phyloP scores from a whole-genome alignment of 257 asterid genomes.

The Dorcoceras hygrometricum region DNA sequence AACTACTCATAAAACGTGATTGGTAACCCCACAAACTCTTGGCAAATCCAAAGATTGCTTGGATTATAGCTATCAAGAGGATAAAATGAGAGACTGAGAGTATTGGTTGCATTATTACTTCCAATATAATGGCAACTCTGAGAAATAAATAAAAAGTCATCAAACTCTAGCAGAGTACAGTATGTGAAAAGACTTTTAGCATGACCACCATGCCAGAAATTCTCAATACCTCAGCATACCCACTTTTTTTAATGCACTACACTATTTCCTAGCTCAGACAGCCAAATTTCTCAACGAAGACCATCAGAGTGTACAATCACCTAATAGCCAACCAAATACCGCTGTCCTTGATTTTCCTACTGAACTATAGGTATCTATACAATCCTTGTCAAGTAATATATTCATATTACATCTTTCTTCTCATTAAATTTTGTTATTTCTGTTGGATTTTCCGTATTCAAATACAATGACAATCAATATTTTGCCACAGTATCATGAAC shows the following conservation, averaged over 20 bases:
- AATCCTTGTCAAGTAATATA: not conserved
- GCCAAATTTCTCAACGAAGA: not conserved
- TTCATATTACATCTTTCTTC: slow-evolving; percentile 2
- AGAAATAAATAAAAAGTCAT: not conserved
- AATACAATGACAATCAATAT: not conserved
- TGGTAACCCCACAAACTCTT: not conserved
- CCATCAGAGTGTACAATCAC: not conserved
- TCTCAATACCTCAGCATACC: not conserved
- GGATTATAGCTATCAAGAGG: not conserved
- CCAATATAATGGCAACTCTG: not conserved
- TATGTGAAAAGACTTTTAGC: not conserved
- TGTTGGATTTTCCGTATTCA: not conserved
- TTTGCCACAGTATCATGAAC: not conserved
- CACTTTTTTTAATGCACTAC: not conserved
- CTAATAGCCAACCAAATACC: not conserved
- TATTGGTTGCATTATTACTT: not conserved
- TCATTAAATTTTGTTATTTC: not conserved
- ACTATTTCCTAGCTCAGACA: not conserved
- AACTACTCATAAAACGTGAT: not conserved
- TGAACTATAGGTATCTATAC: no score
- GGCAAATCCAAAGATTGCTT: no score
- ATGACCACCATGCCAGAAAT: not conserved
- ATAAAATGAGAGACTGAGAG: not conserved
- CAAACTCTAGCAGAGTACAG: not conserved
- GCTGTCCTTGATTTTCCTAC: no score